These are phyloP conservation scores for Metschnikowia cerradonensis DNA, from an alignment of 805 yeast species.

Conservation along the genomic window DNA sequence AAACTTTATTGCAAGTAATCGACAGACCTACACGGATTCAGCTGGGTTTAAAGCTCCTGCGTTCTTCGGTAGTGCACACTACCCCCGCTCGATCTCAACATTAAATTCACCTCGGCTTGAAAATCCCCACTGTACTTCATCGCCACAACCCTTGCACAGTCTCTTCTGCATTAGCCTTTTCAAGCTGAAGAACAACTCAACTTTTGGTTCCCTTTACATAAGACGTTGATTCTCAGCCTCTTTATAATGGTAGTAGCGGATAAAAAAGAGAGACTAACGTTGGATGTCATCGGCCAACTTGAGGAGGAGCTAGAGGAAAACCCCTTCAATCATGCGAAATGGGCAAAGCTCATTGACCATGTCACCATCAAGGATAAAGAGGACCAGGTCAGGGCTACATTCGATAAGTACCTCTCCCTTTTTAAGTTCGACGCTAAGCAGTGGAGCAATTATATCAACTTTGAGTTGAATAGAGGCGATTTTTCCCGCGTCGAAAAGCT, in stretches of 20 bases:
- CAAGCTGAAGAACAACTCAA: not conserved
- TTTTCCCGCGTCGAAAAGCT: slow-evolving; percentile 61
- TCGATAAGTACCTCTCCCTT: slow-evolving; percentile 53
- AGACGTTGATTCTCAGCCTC: not conserved
- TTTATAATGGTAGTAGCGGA: slow-evolving; percentile 13
- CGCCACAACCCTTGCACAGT: not conserved
- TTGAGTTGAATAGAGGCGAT: slow-evolving; percentile 62
- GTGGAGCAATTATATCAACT: slow-evolving; percentile 73
- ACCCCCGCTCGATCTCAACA: slow-evolving; percentile 2
- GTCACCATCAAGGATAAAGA: slow-evolving; percentile 49
- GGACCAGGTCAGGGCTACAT: slow-evolving; percentile 55
- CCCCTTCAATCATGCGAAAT: slow-evolving; percentile 51
- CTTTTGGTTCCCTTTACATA: not conserved
- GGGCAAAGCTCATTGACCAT: slow-evolving; percentile 55
- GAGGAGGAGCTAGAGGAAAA: slow-evolving; percentile 50
- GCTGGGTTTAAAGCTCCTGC: not conserved
- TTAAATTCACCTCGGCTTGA: slow-evolving; percentile 1
- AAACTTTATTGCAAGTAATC: not conserved
- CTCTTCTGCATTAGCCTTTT: not conserved
- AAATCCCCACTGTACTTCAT: not conserved
- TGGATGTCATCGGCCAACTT: slow-evolving; percentile 56
- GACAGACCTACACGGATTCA: not conserved
- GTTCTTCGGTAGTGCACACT: not conserved
- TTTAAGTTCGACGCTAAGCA: slow-evolving; percentile 63
- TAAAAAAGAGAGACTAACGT: slow-evolving; percentile 24